Evolutionary conservation across 306 rosid species (phyloP).

Genomic region (Leucaena leucocephala): DNA sequence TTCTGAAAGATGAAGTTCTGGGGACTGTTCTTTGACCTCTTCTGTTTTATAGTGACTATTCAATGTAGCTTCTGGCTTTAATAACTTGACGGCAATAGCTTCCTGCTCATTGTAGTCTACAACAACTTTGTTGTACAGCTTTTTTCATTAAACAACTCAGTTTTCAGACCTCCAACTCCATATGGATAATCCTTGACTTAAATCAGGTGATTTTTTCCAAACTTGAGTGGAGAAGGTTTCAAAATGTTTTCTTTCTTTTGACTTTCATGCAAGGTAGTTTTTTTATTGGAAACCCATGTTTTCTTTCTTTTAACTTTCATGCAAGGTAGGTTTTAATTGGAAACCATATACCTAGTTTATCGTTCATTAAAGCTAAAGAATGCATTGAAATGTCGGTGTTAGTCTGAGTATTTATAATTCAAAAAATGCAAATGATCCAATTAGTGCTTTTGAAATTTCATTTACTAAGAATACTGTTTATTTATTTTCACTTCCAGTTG

Average conservation of each 20-base stretch:
- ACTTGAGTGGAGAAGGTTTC: slow-evolving; percentile 27
- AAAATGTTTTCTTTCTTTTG: slow-evolving; percentile 26
- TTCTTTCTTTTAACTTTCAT: slow-evolving; percentile 26
- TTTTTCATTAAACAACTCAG: slow-evolving; percentile 28
- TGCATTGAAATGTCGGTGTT: slow-evolving; percentile 19
- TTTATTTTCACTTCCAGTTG: slow-evolving; percentile 61
- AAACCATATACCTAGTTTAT: not conserved
- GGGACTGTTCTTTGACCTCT: slow-evolving; percentile 29
- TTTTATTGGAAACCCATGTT: not conserved
- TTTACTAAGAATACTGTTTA: slow-evolving; percentile 33
- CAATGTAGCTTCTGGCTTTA: slow-evolving; percentile 12
- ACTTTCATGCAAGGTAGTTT: slow-evolving; percentile 17
- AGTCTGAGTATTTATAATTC: slow-evolving; percentile 17
- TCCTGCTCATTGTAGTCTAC: slow-evolving; percentile 23
- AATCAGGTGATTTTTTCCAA: slow-evolving; percentile 33
- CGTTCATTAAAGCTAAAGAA: slow-evolving; percentile 19
- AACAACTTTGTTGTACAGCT: slow-evolving; percentile 21
- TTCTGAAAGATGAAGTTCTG: slow-evolving; percentile 19
- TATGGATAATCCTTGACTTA: slow-evolving; percentile 32
- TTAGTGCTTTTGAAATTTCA: slow-evolving; percentile 28
- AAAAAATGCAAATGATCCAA: not conserved
- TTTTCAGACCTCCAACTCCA: slow-evolving; percentile 38
- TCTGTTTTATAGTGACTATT: slow-evolving; percentile 20
- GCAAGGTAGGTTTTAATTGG: slow-evolving; percentile 14
- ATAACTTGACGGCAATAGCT: slow-evolving; percentile 31